phyloP scores from a whole-genome alignment of 371 early-diverging fungal species.

The Phascolomyces articulosus region DNA sequence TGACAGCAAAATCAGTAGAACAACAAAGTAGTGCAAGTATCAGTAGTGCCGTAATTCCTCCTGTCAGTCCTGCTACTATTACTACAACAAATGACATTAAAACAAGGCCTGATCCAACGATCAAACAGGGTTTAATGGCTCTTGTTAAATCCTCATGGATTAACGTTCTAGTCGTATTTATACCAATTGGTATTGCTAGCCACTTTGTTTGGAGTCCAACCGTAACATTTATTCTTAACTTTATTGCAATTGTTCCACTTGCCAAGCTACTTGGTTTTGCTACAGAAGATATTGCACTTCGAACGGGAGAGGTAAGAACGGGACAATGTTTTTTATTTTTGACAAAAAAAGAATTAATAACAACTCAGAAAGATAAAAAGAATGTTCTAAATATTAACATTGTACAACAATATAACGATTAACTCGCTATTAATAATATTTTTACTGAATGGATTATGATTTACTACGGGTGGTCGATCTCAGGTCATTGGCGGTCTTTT shows the following conservation, averaged over 20 bases:
- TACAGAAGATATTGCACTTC: slow-evolving; percentile 72
- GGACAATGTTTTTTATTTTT: neutral
- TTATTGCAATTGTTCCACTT: slow-evolving; percentile 87
- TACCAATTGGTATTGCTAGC: slow-evolving; percentile 78
- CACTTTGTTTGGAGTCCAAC: slow-evolving; percentile 66
- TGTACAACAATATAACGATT: neutral
- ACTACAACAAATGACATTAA: neutral
- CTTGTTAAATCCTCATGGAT: slow-evolving; percentile 61
- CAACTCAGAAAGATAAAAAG: no score
- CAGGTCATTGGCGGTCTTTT: slow-evolving; percentile 87
- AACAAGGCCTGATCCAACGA: slow-evolving; percentile 24
- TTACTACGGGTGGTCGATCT: no score
- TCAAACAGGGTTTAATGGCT: slow-evolving; percentile 32
- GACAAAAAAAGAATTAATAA: neutral
- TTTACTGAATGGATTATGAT: neutral
- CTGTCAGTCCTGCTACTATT: neutral
- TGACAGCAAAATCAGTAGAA: neutral
- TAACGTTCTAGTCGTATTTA: slow-evolving; percentile 69
- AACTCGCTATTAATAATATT: no score
- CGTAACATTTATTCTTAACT: slow-evolving; percentile 80
- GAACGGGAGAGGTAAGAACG: slow-evolving; percentile 53
- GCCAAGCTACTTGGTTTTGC: slow-evolving; percentile 67
- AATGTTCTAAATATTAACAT: no score
- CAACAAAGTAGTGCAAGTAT: neutral
- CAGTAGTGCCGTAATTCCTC: no score